A percentile compares a stretch with the other conserved stretches of the same genome.
These are phyloP conservation scores for Salvia miltiorrhiza DNA, from an alignment of 257 asterid species.

Conservation along the genomic window DNA sequence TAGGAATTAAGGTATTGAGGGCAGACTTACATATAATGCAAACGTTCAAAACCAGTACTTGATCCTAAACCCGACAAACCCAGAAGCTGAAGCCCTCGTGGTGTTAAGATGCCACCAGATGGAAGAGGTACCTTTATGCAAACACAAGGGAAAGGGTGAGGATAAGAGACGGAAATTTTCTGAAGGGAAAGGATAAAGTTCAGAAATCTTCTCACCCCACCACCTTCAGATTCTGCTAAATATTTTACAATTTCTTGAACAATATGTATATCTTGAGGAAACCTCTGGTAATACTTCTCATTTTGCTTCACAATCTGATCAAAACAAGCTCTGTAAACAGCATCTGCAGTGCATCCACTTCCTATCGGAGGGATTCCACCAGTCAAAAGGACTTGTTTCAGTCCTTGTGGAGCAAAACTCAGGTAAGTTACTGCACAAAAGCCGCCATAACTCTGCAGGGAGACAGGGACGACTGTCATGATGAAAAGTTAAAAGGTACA, in stretches of 20 bases:
- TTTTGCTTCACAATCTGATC: conserved; percentile 71
- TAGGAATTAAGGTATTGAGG: conserved; percentile 1
- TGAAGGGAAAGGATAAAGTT: background rate
- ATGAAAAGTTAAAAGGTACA: conserved; percentile 1
- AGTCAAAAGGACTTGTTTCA: conserved; percentile 86
- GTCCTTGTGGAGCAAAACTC: conserved; percentile 94
- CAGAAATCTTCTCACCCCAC: conserved; percentile 69
- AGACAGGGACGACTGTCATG: conserved; percentile 16
- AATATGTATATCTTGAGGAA: conserved; percentile 70
- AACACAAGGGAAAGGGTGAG: conserved; percentile 4
- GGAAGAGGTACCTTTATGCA: conserved; percentile 69
- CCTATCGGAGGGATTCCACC: conserved; percentile 94
- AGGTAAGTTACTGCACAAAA: conserved; percentile 91
- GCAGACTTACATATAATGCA: conserved; percentile 75
- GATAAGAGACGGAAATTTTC: conserved; percentile 1
- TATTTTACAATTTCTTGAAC: conserved; percentile 66
- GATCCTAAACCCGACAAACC: conserved; percentile 87
- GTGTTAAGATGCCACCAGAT: conserved; percentile 89
- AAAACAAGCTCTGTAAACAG: conserved; percentile 80
- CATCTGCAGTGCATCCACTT: conserved; percentile 75
- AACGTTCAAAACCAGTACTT: conserved; percentile 85
- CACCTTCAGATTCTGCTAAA: conserved; percentile 79
- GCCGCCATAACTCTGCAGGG: conserved; percentile 93
- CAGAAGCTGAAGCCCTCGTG: conserved; percentile 81
- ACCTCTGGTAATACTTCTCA: conserved; percentile 72